Percentiles rank a stretch among this genome's conserved stretches.
Evolutionary conservation across 2,329 filamentous ascomycete genomes (phyloP).

Genomic region (Ophiostoma australiae): DNA sequence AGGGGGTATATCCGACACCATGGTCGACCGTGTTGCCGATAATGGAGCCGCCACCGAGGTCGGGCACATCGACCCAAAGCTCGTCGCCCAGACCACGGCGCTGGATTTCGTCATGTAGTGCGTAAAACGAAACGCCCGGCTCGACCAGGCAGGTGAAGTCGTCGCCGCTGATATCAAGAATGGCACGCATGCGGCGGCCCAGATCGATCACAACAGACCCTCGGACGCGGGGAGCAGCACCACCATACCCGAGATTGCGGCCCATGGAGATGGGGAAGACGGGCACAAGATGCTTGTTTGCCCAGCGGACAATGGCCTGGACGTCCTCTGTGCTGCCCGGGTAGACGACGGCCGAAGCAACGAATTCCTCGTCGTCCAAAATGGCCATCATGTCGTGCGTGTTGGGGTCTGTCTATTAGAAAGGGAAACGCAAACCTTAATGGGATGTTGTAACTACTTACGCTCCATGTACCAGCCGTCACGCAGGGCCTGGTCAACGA

Average conservation of each 20-base stretch:
- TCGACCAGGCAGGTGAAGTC: not conserved
- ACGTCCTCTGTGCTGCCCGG: slow-evolving; percentile 44
- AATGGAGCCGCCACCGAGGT: not conserved
- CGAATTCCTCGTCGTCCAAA: not conserved
- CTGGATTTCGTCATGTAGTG: not conserved
- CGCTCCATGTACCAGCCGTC: not conserved
- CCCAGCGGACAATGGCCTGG: slow-evolving; percentile 40
- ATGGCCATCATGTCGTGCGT: not conserved
- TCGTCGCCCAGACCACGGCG: not conserved
- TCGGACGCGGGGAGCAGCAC: slow-evolving; percentile 47
- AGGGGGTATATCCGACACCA: not conserved
- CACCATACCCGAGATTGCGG: slow-evolving; percentile 45
- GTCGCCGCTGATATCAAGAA: not conserved
- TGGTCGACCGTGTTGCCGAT: not conserved
- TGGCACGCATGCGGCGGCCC: not conserved
- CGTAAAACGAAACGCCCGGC: not conserved
- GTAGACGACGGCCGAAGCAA: slow-evolving; percentile 41
- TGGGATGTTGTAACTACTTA: not conserved
- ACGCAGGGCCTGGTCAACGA: not conserved
- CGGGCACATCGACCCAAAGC: not conserved
- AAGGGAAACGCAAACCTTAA: not conserved
- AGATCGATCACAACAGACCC: slow-evolving; percentile 33
- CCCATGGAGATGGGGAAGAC: slow-evolving; percentile 48
- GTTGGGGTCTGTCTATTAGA: not conserved
- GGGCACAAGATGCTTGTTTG: slow-evolving; percentile 34